Evolutionary conservation across 2,329 filamentous ascomycete genomes (phyloP).

Genomic region (Pseudofabraea citricarpa): DNA sequence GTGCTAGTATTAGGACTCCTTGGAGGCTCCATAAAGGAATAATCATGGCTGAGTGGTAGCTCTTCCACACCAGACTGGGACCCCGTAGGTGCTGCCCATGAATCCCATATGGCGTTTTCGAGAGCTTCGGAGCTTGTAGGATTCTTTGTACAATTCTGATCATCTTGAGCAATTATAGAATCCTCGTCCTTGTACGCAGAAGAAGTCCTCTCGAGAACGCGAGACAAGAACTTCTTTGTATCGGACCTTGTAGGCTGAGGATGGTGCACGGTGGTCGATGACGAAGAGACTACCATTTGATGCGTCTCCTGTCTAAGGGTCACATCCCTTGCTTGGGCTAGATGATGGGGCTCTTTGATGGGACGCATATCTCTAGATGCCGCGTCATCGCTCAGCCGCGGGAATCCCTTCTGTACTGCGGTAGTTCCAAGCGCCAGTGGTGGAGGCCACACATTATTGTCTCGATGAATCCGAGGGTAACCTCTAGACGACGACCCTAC

Average conservation of each 20-base stretch:
- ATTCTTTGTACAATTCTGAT: slow-evolving; percentile 13
- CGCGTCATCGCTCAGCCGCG: background rate
- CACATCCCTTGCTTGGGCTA: background rate
- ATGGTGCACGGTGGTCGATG: slow-evolving; percentile 18
- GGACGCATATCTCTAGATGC: background rate
- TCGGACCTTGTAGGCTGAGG: slow-evolving; percentile 20
- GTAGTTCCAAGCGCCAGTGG: background rate
- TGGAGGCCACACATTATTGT: no score
- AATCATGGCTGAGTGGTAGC: background rate
- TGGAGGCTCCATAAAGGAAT: background rate
- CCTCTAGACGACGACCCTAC: background rate
- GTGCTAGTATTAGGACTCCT: slow-evolving; percentile 22
- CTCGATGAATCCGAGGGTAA: no score
- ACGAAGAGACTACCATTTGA: slow-evolving; percentile 9
- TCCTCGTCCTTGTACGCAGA: slow-evolving; percentile 12
- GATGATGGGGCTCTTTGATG: background rate
- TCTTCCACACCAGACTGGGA: slow-evolving; percentile 4
- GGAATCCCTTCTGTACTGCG: background rate
- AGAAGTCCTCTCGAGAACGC: slow-evolving; percentile 14
- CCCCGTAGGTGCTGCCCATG: slow-evolving; percentile 20
- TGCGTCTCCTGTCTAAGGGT: background rate
- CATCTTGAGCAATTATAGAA: slow-evolving; percentile 21
- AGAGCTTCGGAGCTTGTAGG: slow-evolving; percentile 17
- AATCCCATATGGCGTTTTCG: slow-evolving; percentile 24
- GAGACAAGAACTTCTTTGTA: slow-evolving; percentile 6